Percentiles rank a stretch among this genome's conserved stretches.
phyloP scores from a whole-genome alignment of 2,329 filamentous ascomycete genomes.

The Alternaria arborescens region DNA sequence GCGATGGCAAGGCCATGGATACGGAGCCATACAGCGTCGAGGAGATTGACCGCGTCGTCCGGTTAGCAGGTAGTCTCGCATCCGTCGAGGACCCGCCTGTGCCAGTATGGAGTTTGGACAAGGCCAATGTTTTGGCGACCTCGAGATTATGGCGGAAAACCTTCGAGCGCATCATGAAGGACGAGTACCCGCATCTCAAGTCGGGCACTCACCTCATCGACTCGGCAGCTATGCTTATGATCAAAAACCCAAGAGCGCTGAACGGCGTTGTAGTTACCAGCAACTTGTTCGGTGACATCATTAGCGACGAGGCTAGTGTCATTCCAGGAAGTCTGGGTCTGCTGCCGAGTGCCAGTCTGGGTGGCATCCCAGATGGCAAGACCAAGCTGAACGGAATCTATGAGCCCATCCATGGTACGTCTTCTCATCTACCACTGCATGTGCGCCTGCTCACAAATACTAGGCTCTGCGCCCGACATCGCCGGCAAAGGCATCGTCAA shows the following conservation, averaged over 20 bases:
- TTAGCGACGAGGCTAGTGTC: constrained; percentile 92
- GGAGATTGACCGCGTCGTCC: constrained; percentile 88
- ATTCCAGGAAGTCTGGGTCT: constrained; percentile 92
- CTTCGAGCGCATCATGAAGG: constrained; percentile 82
- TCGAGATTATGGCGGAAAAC: constrained; percentile 89
- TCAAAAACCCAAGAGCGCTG: constrained; percentile 87
- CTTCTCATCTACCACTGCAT: background rate
- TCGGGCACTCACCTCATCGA: constrained; percentile 92
- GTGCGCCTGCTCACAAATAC: constrained; percentile 19
- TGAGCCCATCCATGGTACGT: constrained; percentile 91
- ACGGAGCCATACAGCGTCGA: constrained; percentile 84
- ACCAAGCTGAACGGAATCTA: constrained; percentile 91
- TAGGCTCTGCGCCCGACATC: constrained; percentile 90
- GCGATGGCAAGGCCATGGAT: constrained; percentile 78
- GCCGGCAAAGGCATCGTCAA: constrained; percentile 91
- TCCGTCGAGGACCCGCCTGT: constrained; percentile 77
- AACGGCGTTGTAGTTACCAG: constrained; percentile 93
- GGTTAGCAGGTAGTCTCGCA: constrained; percentile 82
- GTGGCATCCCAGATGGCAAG: constrained; percentile 85
- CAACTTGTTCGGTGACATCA: constrained; percentile 96
- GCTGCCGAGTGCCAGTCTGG: constrained; percentile 85
- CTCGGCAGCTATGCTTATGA: constrained; percentile 95
- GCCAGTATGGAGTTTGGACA: constrained; percentile 88
- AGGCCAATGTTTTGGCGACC: constrained; percentile 95
- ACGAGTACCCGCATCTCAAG: constrained; percentile 88